Evolutionary conservation across 345 rosid genomes (phyloP), one percentile per base, ranked within the genome.

Genomic region (Atalantia buxifolia): DNA sequence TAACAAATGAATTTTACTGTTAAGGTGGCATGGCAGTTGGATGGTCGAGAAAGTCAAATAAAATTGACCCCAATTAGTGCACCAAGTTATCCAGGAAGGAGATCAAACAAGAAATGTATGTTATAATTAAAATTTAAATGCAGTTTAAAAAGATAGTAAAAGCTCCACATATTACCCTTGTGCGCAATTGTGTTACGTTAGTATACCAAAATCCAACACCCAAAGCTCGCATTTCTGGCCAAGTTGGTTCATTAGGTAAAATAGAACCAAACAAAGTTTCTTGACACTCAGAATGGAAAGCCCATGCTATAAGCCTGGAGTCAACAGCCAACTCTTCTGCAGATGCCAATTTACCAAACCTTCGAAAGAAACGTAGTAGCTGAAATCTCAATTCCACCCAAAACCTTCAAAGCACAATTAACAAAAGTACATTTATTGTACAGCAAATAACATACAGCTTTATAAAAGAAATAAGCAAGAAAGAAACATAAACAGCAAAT

Each of bases 161-260:
- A 74, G 73, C 72, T 31, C 48, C 35, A 22, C 66, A 71, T 27
- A 69, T 87, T 87, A 95, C 98, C 91, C 90, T 90, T 83, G 85
- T 36, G 35, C 98, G 98, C 84, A 95, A 81, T 67, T 88, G 93
- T 82, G 89, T 83, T 76, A 69, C 83, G 84, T 92, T 83, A 71
- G 88, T 85, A 76, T 89, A 92, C 98, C 98, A 95, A 82, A 85
- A 91, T 84, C 98, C 98, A 86, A 90, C 87, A 57, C 98, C 98
- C 85, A 92, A 84, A 67, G 86, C 81, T 72, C 85, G 91, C 92
- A 93, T 90, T 88, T 90, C 97, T 81, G 86, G 87, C 98, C 98
- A 95, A 36, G 95, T 84, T 79, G 97, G 86, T 78, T 93, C 98
- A 84, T 78, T 85, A 40, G 95, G 88, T 63, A 95, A 89, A 83